Evolutionary conservation across 1,284 basidiomycete species (phyloP).

Genomic region (Quambalaria eucalypti): DNA sequence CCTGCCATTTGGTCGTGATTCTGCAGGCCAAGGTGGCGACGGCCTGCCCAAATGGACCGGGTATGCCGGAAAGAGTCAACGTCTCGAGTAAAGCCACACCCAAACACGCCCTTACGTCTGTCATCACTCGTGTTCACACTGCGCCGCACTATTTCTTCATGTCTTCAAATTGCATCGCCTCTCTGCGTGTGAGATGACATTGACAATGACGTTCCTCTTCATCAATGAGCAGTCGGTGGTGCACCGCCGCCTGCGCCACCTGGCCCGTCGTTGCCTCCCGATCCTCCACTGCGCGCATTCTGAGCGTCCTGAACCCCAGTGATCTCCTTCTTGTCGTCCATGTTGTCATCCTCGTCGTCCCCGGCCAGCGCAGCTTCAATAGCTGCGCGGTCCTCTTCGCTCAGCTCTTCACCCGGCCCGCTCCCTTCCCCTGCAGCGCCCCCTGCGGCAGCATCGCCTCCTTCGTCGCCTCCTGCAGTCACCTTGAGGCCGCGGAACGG

Average conservation of each 20-base stretch:
- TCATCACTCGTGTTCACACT: background rate
- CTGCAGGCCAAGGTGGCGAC: too few species aligned
- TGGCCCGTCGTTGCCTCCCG: slow-evolving; percentile 1
- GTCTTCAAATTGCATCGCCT: background rate
- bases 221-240: slow-evolving; percentile 5
- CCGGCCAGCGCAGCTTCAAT: slow-evolving; percentile 25
- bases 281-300: slow-evolving; percentile 7
- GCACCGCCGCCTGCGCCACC: slow-evolving; percentile 8
- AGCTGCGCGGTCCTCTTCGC: slow-evolving; percentile 28
- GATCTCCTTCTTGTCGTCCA: slow-evolving; percentile 20
- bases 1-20: background rate
- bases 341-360: slow-evolving; percentile 26
- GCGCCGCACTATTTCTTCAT: background rate
- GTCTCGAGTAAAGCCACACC: background rate
- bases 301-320: slow-evolving; percentile 15
- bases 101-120: background rate
- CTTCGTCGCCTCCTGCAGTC: slow-evolving; percentile 12
- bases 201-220: too few species aligned
- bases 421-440: slow-evolving; percentile 3
- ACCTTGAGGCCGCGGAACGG: slow-evolving; percentile 20
- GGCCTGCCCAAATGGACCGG: background rate
- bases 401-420: slow-evolving; percentile 17
- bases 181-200: too few species aligned
- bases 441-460: slow-evolving; percentile 8
- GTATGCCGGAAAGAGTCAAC: background rate